Evolutionary conservation across 305 asterid species (phyloP).

Genomic region (Plantago lanceolata): DNA sequence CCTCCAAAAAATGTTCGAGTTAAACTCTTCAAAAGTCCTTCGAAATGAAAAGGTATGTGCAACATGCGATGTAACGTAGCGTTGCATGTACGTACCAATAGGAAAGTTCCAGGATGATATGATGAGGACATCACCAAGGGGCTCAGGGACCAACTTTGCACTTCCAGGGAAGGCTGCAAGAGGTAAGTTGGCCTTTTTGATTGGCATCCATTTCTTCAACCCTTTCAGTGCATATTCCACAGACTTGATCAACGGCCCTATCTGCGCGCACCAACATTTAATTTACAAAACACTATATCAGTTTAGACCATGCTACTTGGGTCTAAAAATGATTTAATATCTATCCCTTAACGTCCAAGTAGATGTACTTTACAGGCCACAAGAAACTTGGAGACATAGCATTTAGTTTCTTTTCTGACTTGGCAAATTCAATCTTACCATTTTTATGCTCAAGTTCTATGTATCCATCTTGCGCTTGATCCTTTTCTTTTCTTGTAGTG

Average conservation of each 20-base stretch:
- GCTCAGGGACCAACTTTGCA: slow-evolving; percentile 71
- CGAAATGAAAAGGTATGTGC: neutral
- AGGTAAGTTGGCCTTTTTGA: slow-evolving; percentile 58
- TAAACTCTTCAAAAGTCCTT: neutral
- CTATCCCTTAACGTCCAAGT: no score
- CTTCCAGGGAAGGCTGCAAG: slow-evolving; percentile 64
- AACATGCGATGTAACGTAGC: neutral
- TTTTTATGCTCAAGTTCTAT: no score
- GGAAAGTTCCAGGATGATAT: slow-evolving; percentile 82
- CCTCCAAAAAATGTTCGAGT: no score
- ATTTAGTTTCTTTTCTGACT: no score
- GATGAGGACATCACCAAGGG: slow-evolving; percentile 73
- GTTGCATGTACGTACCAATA: slow-evolving; percentile 25
- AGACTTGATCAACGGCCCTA: slow-evolving; percentile 59
- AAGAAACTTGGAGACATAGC: no score
- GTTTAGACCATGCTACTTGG: no score
- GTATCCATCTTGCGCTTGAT: no score
- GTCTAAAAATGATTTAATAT: no score
- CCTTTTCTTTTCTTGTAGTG: no score
- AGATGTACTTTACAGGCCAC: no score
- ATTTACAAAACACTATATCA: no score
- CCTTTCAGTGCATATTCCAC: slow-evolving; percentile 45
- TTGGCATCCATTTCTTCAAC: slow-evolving; percentile 60
- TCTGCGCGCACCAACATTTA: slow-evolving; percentile 31
- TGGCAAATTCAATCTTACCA: no score